Base-by-base conservation (phyloP, 2,329 filamentous ascomycete species). In the Verticillium longisporum region DNA sequence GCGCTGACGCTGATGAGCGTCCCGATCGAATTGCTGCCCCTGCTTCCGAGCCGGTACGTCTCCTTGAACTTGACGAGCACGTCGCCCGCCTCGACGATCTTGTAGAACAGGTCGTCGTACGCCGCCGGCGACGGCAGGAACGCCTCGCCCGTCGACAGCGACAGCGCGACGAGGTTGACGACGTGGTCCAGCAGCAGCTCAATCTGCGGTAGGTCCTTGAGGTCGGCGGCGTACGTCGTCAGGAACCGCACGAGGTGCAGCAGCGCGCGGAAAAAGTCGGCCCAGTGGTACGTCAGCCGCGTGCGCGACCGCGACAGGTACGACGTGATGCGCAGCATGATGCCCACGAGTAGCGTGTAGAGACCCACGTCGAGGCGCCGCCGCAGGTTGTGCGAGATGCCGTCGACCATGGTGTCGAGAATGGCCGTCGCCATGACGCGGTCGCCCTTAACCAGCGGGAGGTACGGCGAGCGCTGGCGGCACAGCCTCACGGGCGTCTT, bases 101-200 rank as follows among this genome's bases (percentile, higher is more conserved):
- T 99, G 84, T 99, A 99, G 77, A 99, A 98, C 0, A 99, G 81
- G 70, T 99, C 95, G 69, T 99, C 95, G 74, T 98, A 98, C 1
- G 91, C 88, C 18, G 90, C 85, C 0, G 92, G 88, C 34, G 90
- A 91, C 0, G 94, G 95, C 7, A 99, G 82, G 75, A 99, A 98
- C 2, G 90, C 88, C 72, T 98, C 95, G 6, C 95, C 95, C 2
- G 87, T 86, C 1, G 91, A 95, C 7, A 99, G 81, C 2, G 91
- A 90, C 45, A 97, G 83, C 1, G 91, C 91, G 45, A 97, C 80
- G 6, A 97, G 79, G 69, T 95, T 92, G 58, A 95, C 88, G 1
- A 97, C 83, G 37, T 88, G 83, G 67, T 90, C 87, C 15, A 96
- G 84, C 32, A 98, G 82, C 11, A 83, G 85, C 54, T 88, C 82